Base-by-base conservation (phyloP, 805 yeast species). In the fission yeast (Schizosaccharomyces pombe) region DNA sequence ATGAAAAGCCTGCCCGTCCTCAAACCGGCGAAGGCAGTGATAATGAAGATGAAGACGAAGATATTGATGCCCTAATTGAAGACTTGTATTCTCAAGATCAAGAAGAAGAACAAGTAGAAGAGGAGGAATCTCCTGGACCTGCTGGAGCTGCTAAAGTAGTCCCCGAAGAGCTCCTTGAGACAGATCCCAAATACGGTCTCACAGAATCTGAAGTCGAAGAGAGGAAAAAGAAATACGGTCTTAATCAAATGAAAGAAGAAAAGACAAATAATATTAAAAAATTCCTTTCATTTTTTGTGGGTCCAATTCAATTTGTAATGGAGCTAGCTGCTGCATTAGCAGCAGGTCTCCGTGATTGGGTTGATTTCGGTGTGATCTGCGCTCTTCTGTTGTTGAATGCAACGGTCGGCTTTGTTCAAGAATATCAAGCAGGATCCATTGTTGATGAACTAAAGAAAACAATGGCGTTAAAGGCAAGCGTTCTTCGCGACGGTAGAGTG, bases 321-420 rank as follows among this genome's bases (percentile, higher is more conserved):
- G 95, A 85, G 60, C 93, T 89, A 65, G 95, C 95, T 65, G 94
- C 95, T 63, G 77, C 85, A 60, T 74, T 85, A 70, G 94, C 95
- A 66, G 94, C 94, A 61, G 95, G 94, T 80, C 76, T 85, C 64
- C 85, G 84, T 74, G 95, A 86, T 75, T 86, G 96, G 96, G 95
- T 86, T 66, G 95, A 86, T 78, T 86, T 86, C 75, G 95, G 96
- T 79, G 96, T 86, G 69, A 86, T 86, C 68, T 79, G 84, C 71
- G 95, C 81, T 72, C 73, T 86, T 63, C 75, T 86, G 64, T 62
- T 80, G 70, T 78, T 86, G 68, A 86, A 86, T 72, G 95, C 95
- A 60, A 72, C 73, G 64, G 95, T 86, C 69, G 96, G 96, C 78
- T 86, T 86, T 80, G 75, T 85, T 63, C 96, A 86, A 75, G 96